Evolutionary conservation across 345 rosid species (phyloP).

Genomic region (Lepidium didymum): DNA sequence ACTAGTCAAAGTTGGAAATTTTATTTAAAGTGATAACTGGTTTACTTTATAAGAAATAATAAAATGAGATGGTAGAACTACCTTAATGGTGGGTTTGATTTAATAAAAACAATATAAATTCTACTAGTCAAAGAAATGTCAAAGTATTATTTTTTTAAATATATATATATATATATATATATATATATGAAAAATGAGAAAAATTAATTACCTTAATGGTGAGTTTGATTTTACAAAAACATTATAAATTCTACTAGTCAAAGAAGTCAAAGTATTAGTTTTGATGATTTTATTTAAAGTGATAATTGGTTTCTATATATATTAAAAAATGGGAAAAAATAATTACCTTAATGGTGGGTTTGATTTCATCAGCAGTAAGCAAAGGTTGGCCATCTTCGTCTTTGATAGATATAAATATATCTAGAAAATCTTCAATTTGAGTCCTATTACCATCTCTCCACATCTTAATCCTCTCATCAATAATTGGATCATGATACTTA

Average conservation of each 20-base stretch:
- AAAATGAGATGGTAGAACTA: no score
- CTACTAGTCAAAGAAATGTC: background rate
- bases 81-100: background rate
- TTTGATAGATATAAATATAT: slow-evolving; percentile 33
- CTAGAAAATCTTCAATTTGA: slow-evolving; percentile 38
- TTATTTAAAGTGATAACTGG: no score
- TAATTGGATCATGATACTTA: slow-evolving; percentile 26
- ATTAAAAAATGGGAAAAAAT: background rate
- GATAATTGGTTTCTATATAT: background rate
- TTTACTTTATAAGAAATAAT: no score
- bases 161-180: no score
- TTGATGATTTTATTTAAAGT: background rate
- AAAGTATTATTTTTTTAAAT: background rate
- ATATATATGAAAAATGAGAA: no score
- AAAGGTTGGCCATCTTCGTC: slow-evolving; percentile 29
- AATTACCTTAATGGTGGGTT: slow-evolving; percentile 35
- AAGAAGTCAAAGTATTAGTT: background rate
- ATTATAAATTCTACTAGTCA: background rate
- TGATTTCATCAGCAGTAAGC: slow-evolving; percentile 37
- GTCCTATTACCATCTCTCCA: slow-evolving; percentile 27
- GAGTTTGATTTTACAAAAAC: background rate
- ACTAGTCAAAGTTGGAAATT: background rate
- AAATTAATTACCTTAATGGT: no score
- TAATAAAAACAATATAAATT: background rate
- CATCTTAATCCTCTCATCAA: slow-evolving; percentile 26